These are phyloP conservation scores for Zanthoxylum bungeanum DNA, from an alignment of 345 rosid species.

Conservation along the genomic window DNA sequence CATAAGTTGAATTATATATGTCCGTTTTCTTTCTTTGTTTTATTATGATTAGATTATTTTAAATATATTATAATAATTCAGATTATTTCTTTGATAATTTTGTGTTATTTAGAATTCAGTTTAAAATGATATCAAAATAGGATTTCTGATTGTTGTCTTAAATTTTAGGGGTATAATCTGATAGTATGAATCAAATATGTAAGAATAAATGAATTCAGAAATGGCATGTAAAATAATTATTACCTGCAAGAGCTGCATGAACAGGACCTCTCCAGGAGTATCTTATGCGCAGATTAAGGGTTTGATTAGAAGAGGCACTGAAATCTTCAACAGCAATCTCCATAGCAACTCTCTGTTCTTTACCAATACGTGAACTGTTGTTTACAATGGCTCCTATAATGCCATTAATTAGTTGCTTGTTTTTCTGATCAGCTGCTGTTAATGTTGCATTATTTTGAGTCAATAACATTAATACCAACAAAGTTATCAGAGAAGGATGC, in stretches of 20 bases:
- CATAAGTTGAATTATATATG: no score
- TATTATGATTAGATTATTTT: no score
- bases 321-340: not conserved
- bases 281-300: not conserved
- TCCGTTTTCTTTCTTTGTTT: no score
- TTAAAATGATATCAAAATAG: no score
- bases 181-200: no score
- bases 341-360: slow-evolving; percentile 12
- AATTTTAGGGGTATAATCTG: no score
- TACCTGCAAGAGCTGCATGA: slow-evolving; percentile 3
- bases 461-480: not conserved
- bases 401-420: not conserved
- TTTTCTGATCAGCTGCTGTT: not conserved
- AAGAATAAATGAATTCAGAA: not conserved
- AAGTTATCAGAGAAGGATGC: not conserved
- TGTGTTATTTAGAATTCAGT: no score
- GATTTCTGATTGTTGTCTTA: no score
- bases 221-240: no score
- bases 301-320: not conserved
- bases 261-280: slow-evolving; percentile 2
- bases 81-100: no score
- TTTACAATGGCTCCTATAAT: slow-evolving; percentile 3
- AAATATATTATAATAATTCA: no score
- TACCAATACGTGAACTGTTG: slow-evolving; percentile 6
- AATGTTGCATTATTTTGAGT: not conserved